phyloP scores from a whole-genome alignment of 2,329 filamentous ascomycete genomes.

The Cordyceps cicadae region DNA sequence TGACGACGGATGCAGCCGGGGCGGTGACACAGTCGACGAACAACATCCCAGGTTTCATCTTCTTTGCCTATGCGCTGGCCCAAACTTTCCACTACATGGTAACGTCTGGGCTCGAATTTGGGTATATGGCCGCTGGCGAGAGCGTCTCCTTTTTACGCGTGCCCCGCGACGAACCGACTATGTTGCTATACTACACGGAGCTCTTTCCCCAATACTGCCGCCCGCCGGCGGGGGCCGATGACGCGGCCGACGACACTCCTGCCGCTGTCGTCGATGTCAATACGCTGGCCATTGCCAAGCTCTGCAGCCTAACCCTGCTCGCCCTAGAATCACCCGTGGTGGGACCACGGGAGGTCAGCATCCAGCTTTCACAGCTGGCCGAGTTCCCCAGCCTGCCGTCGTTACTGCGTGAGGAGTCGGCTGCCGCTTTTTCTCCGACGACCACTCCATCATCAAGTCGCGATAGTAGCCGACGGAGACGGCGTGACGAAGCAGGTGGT shows the following conservation, averaged over 20 bases:
- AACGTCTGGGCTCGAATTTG: background rate
- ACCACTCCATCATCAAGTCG: background rate
- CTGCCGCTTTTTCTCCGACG: background rate
- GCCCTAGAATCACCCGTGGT: background rate
- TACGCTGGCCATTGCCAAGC: background rate
- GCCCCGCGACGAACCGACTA: background rate
- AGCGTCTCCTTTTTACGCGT: background rate
- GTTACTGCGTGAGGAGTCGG: background rate
- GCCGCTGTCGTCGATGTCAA: background rate
- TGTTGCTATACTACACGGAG: background rate
- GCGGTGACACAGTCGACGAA: background rate
- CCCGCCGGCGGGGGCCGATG: background rate
- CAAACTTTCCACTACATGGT: background rate
- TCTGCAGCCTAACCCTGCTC: background rate
- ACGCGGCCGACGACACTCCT: background rate
- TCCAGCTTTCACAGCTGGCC: background rate
- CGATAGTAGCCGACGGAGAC: background rate
- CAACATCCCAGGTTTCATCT: background rate
- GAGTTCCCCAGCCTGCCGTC: background rate
- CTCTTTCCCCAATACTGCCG: background rate
- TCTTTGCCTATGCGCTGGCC: background rate
- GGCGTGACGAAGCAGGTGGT: background rate
- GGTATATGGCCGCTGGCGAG: background rate
- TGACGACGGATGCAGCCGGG: background rate
- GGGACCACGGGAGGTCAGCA: background rate